Conservation (phyloP, 129 eudicot species). For the Sambucus nigra region DNA sequence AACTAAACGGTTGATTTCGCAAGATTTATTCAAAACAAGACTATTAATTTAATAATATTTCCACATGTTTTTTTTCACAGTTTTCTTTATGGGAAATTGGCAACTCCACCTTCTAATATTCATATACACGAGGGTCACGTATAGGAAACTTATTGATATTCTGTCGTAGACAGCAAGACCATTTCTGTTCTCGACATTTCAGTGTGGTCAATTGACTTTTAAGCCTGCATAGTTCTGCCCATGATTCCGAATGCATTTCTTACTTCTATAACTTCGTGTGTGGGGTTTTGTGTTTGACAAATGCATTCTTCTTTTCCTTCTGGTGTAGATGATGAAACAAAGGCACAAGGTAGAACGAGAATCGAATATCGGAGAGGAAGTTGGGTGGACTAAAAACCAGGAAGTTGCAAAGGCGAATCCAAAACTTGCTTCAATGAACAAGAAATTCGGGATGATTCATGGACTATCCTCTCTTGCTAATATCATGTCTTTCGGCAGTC, state of each 20-base stretch:
- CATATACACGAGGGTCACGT: too few species aligned
- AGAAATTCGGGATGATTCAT: constrained; percentile 98
- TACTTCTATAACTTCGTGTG: neutral
- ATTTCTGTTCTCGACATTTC: too few species aligned
- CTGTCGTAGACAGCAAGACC: too few species aligned
- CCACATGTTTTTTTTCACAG: too few species aligned
- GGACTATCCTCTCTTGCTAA: constrained; percentile 93
- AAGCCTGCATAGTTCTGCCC: too few species aligned
- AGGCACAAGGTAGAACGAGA: constrained; percentile 98
- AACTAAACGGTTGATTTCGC: too few species aligned
- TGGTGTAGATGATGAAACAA: constrained; percentile 86
- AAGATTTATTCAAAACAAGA: too few species aligned
- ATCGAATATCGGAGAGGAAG: constrained; percentile 88
- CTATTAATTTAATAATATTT: too few species aligned
- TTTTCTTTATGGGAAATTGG: too few species aligned
- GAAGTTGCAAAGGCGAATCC: constrained; percentile 87
- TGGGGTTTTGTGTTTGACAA: neutral
- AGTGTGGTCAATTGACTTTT: too few species aligned
- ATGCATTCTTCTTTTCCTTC: neutral
- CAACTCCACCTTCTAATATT: too few species aligned
- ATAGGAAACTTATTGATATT: too few species aligned
- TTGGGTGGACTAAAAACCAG: constrained; percentile 87
- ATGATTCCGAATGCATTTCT: neutral
- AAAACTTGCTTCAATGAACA: constrained; percentile 88
- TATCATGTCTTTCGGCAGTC: constrained; percentile 83